Evolutionary conservation across 2,329 filamentous ascomycete species (phyloP).

Genomic region (Talaromyces marneffei): DNA sequence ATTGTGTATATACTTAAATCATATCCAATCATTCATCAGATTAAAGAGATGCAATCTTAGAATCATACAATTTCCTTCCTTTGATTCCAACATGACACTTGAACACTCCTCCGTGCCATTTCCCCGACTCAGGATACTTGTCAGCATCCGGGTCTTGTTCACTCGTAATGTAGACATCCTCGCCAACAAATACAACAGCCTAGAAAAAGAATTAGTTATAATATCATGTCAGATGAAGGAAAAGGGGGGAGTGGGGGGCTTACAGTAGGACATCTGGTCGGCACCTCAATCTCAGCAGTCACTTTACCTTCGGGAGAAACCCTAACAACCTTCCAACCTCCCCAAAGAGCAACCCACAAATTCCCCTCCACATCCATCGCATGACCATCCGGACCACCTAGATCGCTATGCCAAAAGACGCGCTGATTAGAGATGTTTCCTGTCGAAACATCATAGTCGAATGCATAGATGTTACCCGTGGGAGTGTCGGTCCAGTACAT

Average conservation of each 20-base stretch:
- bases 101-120: constrained; percentile 13
- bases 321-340: constrained; percentile 63
- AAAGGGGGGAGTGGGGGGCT: no score
- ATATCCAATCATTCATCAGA: not conserved
- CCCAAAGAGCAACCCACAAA: constrained; percentile 76
- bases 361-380: constrained; percentile 69
- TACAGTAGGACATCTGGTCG: constrained; percentile 45
- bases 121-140: constrained; percentile 12
- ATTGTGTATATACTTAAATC: not conserved
- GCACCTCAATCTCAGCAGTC: constrained; percentile 63
- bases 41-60: constrained; percentile 4
- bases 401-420: constrained; percentile 56
- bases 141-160: constrained; percentile 11
- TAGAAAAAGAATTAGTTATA: not conserved
- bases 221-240: not conserved
- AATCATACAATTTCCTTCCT: constrained; percentile 10
- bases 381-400: constrained; percentile 67
- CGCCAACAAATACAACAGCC: constrained; percentile 13
- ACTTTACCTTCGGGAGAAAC: constrained; percentile 62
- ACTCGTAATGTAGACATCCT: constrained; percentile 15
- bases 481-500: constrained; percentile 75
- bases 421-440: constrained; percentile 58
- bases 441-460: constrained; percentile 58
- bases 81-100: constrained; percentile 13
- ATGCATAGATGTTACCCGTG: constrained; percentile 59